Base-by-base conservation (phyloP, 1,284 basidiomycete genomes). In the Microbotryum silenes-acaulis region DNA sequence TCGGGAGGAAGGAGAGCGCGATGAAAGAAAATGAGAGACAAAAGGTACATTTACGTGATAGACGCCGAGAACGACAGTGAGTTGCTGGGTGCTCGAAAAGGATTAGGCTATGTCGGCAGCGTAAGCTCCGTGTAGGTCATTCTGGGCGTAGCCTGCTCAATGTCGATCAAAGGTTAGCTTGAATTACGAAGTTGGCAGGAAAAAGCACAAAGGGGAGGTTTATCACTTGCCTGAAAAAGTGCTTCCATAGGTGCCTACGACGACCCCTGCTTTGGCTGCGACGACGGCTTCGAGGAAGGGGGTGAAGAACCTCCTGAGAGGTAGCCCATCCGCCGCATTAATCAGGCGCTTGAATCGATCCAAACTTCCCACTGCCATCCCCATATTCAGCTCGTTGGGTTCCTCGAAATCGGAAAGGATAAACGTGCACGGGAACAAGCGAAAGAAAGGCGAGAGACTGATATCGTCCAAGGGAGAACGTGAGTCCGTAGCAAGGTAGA, bases 201-300 rank as follows among this genome's bases (percentile, higher is more conserved):
- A 25, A 25, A 25, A 4, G 25, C 4, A 25, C 25, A 25, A 4
- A 25, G 25, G 25, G 25, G 25, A 18, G 16, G 33, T 12, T 25
- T 14, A 4, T 42, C 9, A 42, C 60, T 44, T 20, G 62, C 66
- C 56, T 3, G 54, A 57, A 50, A 70, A 70, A 14, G 68, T 70
- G 21, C 55, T 59, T 1, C 54, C 55, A 14, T 27, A 6, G 8
- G 69, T 71, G 0, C 70, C 70, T 20, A 64, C 61, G 3, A 55
- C 56, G 6, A 53, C 29, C 14, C 31, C 51, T 1, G 48, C 69
- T 51, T 64, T 70, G 12, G 66, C 60, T 1, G 67, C 68, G 3
- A 71, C 52, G 29, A 65, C 53, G 9, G 69, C 67, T 47, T 70
- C 70, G 56, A 70, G 54, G 60, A 71, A 70, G 16, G 70, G 69